Percentiles rank a stretch among this genome's conserved stretches.
These are phyloP conservation scores for Inonotus hispidus DNA, from an alignment of 1,284 basidiomycete genomes.

Conservation along the genomic window DNA sequence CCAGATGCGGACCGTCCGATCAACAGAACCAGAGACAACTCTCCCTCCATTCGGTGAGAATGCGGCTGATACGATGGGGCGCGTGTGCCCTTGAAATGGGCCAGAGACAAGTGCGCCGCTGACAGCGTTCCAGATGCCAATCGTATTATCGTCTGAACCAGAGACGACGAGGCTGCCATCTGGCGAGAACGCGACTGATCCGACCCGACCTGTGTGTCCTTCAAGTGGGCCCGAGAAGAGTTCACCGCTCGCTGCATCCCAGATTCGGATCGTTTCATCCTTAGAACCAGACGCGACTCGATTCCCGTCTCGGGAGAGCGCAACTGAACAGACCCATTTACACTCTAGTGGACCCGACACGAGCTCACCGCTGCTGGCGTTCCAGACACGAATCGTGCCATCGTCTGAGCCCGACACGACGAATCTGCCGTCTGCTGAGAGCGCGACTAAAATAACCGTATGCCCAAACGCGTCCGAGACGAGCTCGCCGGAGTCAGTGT, in stretches of 20 bases:
- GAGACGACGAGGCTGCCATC: not conserved
- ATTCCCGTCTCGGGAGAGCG: conserved; percentile 3
- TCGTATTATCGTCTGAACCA: not conserved
- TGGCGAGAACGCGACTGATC: not conserved
- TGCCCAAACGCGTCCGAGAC: not conserved
- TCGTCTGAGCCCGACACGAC: conserved; percentile 1
- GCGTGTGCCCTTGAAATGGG: not conserved
- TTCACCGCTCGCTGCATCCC: not conserved
- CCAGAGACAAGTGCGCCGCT: not conserved
- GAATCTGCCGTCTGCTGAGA: not conserved
- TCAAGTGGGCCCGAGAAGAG: not conserved
- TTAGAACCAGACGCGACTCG: not conserved
- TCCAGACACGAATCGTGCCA: not conserved
- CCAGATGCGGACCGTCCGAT: not conserved
- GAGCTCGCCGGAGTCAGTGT: not conserved
- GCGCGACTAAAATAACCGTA: not conserved
- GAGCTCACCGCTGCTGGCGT: not conserved
- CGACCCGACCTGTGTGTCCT: not conserved
- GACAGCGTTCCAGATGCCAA: not conserved
- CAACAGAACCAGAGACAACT: not conserved
- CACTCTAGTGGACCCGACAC: not conserved
- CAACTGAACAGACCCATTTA: not conserved
- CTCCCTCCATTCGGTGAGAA: not conserved
- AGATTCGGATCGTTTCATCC: not conserved
- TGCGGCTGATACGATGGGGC: not conserved